Conservation (phyloP, 2,329 filamentous ascomycete genomes). For the Arthroderma sp. region DNA sequence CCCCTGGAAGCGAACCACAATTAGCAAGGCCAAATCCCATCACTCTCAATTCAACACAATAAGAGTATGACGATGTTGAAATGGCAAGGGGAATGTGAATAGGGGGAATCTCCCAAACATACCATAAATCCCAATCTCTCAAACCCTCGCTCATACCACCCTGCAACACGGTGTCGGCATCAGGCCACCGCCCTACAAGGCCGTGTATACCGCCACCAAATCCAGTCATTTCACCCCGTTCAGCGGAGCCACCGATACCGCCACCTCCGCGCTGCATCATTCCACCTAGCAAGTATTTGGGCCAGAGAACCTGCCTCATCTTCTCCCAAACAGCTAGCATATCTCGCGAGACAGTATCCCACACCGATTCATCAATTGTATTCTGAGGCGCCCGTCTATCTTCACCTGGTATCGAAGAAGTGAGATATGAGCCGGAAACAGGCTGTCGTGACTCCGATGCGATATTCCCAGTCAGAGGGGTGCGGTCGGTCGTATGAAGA, state of each 20-base stretch:
- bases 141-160: conserved; percentile 75
- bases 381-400: conserved; percentile 80
- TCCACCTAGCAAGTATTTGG: conserved; percentile 74
- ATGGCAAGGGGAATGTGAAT: conserved; percentile 3
- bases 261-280: conserved; percentile 47
- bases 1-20: conserved; percentile 45
- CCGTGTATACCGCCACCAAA: conserved; percentile 36
- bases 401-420: conserved; percentile 79
- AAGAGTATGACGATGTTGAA: no score
- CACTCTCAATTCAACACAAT: background rate
- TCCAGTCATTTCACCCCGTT: conserved; percentile 39
- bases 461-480: conserved; percentile 76
- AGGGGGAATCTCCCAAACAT: conserved; percentile 13
- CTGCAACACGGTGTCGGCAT: conserved; percentile 52
- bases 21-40: background rate
- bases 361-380: conserved; percentile 94
- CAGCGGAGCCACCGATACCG: conserved; percentile 39
- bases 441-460: conserved; percentile 1
- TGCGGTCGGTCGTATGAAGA: conserved; percentile 56
- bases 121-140: conserved; percentile 93
- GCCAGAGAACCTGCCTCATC: conserved; percentile 93
- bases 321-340: conserved; percentile 92
- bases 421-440: conserved; percentile 69
- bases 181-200: conserved; percentile 51
- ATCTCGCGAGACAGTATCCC: conserved; percentile 91